phyloP scores from a whole-genome alignment of 495 filamentous ascomycete genomes.

The Amniculicola lignicola region DNA sequence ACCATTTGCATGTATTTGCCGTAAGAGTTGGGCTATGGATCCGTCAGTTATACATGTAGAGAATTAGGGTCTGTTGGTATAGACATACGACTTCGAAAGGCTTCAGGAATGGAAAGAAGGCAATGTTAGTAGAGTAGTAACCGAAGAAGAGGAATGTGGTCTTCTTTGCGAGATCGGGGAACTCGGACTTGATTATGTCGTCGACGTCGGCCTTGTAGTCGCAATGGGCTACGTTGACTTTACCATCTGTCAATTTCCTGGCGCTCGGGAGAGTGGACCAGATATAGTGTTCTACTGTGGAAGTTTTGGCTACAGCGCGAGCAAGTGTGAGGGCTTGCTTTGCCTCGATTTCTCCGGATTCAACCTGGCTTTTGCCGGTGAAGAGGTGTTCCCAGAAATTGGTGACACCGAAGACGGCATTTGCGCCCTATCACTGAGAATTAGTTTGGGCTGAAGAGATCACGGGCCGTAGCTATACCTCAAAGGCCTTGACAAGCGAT shows the following conservation, averaged over 20 bases:
- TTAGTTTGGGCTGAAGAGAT: constrained; percentile 12
- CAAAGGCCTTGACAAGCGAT: constrained; percentile 28
- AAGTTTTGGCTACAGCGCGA: constrained; percentile 41
- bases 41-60: background rate
- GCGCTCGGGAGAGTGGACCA: constrained; percentile 47
- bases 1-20: constrained; percentile 7
- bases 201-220: constrained; percentile 38
- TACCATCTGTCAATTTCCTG: constrained; percentile 22
- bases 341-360: constrained; percentile 31
- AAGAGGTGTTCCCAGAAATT: constrained; percentile 29
- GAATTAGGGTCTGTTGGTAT: background rate
- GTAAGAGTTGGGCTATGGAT: constrained; percentile 2
- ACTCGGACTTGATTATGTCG: constrained; percentile 32
- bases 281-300: constrained; percentile 47
- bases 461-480: constrained; percentile 31
- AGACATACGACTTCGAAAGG: constrained; percentile 4
- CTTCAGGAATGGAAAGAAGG: constrained; percentile 10
- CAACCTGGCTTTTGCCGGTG: constrained; percentile 9
- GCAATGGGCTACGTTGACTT: constrained; percentile 34
- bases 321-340: constrained; percentile 48
- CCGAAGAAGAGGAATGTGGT: constrained; percentile 32
- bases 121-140: constrained; percentile 15
- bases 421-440: constrained; percentile 8
- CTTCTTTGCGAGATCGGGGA: constrained; percentile 30
- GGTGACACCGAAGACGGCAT: constrained; percentile 33